Evolutionary conservation across 495 filamentous ascomycete genomes (phyloP), one percentile per base, ranked within the genome.

Genomic region (Peziza echinospora): DNA sequence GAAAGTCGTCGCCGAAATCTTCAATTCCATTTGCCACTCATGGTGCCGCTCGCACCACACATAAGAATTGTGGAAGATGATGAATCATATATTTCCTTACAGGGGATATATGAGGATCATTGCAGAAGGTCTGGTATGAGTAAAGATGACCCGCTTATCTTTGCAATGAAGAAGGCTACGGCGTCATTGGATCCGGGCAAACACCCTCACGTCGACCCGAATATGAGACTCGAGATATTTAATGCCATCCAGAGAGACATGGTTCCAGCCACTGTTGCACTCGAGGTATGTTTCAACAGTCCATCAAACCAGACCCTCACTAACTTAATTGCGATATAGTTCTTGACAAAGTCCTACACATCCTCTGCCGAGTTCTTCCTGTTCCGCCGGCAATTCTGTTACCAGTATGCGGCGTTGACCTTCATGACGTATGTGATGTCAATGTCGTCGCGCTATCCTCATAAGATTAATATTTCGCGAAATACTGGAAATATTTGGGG

Each of bases 351-450:
- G 45, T 59, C 75, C 7, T 93, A 87, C 63, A 82, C 89, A 46
- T 81, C 82, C 40, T 96, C 80, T 58, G 70, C 81, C 21, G 86
- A 93, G 55, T 93, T 96, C 71, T 96, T 86, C 82, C 75, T 96
- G 30, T 99, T 99, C 80, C 77, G 87, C 39, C 76, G 85, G 43
- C 84, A 92, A 47, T 94, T 96, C 62, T 78, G 82, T 24, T 94
- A 94, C 64, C 89, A 96, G 63, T 77, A 93, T 43, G 85, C 89
- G n/a, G 78, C 85, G 2, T 71, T 94, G 47, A 93, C 86, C 10
- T 99, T 96, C 67, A 92, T 99, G 81, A 99, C 91, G 26, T 96
- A 93, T 59, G 78, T 91, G 49, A 81, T 99, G 66, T 83, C 84
- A 67, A 94, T 96, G 71, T 80, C 81, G 61, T 79, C 80, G 55